Evolutionary conservation across 2,329 filamentous ascomycete genomes (phyloP), one percentile per base, ranked within the genome.

Genomic region (Chaetomiaceae sp.): DNA sequence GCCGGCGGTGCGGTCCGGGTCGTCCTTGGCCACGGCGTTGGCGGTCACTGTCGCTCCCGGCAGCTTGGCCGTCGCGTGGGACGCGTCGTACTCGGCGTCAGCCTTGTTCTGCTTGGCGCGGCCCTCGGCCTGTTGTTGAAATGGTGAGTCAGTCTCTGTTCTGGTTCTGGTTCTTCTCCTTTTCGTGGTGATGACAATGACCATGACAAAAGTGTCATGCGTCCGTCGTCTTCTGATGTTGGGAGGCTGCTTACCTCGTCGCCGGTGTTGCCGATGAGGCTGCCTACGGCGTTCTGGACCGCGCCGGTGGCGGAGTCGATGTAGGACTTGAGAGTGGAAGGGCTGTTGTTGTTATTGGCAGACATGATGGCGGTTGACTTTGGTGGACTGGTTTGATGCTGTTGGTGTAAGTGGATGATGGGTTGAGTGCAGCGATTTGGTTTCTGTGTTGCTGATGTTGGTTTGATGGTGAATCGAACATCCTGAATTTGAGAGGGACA

Each of bases 261-360:
- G 55, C 75, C 74, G 2, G 76, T 75, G 73, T 72, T 89, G 62
- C 89, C 90, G 9, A 87, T 91, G 50, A 95, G 55, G 55, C 74
- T 78, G 57, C 89, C 88, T 44, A 93, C 61, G 44, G 77, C 82
- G 55, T 78, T 85, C 71, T 95, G 89, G 46, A 84, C 79, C 48
- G 83, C 75, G 59, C 87, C 88, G 33, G 82, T 77, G 62, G 86
- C 87, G 13, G 79, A 79, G 77, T 91, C 85, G 61, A 88, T 65
- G 71, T 84, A 85, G 51, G 87, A 86, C 76, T 92, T 81, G 64
- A 91, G 77, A 57, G 90, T 93, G 56, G 89, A 95, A 60, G 85
- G 79, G 61, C 68, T 69, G 53, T 70, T 65, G 61, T 68, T 79
- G 60, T 71, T 65, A 66, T 70, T 69, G 62, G 60, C 42, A 63